phyloP scores from a whole-genome alignment of 1,139 yeast species.

The Candida sanyaensis region DNA sequence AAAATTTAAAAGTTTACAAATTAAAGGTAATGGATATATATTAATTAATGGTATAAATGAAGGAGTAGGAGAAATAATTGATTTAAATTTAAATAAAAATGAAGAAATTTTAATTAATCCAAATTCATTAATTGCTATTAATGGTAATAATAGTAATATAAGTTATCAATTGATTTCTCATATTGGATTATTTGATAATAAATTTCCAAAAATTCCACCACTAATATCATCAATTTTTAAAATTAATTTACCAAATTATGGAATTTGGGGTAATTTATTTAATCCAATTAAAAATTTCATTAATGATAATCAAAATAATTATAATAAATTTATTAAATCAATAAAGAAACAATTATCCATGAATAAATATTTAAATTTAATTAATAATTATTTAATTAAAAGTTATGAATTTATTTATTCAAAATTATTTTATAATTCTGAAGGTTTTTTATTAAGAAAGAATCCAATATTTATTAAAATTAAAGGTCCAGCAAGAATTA shows the following conservation, averaged over 20 bases:
- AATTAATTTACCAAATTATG: conserved; percentile 4
- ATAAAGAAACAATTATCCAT: neutral
- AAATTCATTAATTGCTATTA: conserved; percentile 36
- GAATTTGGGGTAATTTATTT: conserved; percentile 8
- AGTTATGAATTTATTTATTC: neutral
- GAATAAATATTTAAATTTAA: neutral
- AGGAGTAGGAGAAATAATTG: conserved; percentile 30
- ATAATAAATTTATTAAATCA: neutral
- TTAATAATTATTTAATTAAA: neutral
- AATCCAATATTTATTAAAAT: conserved; percentile 24
- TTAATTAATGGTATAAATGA: conserved; percentile 38
- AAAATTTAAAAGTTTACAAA: conserved; percentile 21
- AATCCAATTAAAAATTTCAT: neutral
- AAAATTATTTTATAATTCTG: conserved; percentile 3
- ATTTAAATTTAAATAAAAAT: conserved; percentile 27
- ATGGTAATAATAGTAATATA: neutral
- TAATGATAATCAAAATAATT: neutral
- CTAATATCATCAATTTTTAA: conserved; percentile 6
- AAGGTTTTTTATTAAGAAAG: conserved; percentile 15
- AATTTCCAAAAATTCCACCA: neutral
- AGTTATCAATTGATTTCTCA: conserved; percentile 2
- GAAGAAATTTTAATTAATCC: conserved; percentile 40
- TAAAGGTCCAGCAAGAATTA: conserved; percentile 28
- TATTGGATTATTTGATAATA: neutral
- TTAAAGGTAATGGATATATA: conserved; percentile 38